A percentile compares a stretch with the other conserved stretches of the same genome.
Evolutionary conservation across 148 eudicot species (phyloP).

Genomic region (Cornus florida): DNA sequence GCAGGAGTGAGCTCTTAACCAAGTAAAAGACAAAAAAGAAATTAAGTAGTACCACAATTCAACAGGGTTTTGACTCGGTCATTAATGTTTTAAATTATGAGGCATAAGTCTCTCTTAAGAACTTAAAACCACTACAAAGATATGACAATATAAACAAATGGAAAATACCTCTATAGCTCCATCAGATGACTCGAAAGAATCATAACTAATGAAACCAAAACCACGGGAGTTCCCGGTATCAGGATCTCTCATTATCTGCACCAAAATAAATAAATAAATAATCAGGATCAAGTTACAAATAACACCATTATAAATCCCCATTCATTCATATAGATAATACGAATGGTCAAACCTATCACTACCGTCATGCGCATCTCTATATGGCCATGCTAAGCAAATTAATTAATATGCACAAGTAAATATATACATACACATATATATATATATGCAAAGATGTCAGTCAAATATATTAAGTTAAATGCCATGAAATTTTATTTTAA

Average conservation of each 20-base stretch:
- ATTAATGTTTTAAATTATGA: neutral
- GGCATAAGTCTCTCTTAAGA: neutral
- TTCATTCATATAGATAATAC: neutral
- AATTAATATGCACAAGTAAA: too few species aligned
- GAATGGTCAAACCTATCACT: neutral
- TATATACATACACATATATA: too few species aligned
- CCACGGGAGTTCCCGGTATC: slow-evolving; percentile 97
- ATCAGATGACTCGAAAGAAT: slow-evolving; percentile 96
- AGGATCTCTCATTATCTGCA: slow-evolving; percentile 98
- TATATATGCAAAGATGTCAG: too few species aligned
- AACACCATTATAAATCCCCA: neutral
- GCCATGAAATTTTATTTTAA: too few species aligned
- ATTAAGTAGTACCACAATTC: neutral
- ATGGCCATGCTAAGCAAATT: too few species aligned
- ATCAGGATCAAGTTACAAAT: slow-evolving; percentile 20
- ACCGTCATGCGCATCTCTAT: too few species aligned
- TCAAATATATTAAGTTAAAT: too few species aligned
- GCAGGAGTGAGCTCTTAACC: neutral
- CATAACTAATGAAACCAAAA: slow-evolving; percentile 96
- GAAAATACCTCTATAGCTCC: slow-evolving; percentile 81
- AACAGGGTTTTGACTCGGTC: neutral
- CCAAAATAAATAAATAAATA: neutral
- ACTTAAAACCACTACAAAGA: neutral
- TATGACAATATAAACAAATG: neutral
- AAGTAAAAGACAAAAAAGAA: too few species aligned